Conservation (phyloP, 2,329 filamentous ascomycete species). For the Rutstroemia sydowiana region DNA sequence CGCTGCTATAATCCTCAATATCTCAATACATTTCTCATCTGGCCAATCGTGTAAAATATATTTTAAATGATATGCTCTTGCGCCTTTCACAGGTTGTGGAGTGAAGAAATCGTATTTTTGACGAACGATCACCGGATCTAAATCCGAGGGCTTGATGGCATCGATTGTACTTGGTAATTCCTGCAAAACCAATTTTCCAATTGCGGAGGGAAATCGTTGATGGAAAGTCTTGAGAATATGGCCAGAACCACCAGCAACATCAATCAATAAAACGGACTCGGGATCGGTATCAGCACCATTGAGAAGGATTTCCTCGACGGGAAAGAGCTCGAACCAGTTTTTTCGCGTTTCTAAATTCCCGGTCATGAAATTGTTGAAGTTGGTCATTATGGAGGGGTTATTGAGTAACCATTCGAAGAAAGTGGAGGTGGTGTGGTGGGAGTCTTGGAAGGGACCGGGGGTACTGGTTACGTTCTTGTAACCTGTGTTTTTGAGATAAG, state of each 20-base stretch:
- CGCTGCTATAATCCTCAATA: slow-evolving; percentile 25
- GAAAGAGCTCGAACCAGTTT: neutral
- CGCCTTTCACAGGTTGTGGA: slow-evolving; percentile 26
- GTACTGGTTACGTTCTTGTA: neutral
- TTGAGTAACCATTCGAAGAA: neutral
- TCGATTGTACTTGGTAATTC: slow-evolving; percentile 15
- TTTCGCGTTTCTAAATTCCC: neutral
- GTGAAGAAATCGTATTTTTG: slow-evolving; percentile 31
- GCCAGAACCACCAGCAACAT: slow-evolving; percentile 6
- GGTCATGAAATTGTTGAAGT: neutral
- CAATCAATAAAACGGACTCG: neutral
- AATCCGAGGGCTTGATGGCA: neutral
- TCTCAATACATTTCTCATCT: slow-evolving; percentile 25
- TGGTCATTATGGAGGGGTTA: neutral
- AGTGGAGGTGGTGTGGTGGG: neutral
- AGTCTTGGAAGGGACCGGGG: neutral
- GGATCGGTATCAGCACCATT: neutral
- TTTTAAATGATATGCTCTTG: slow-evolving; percentile 29
- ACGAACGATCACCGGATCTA: neutral
- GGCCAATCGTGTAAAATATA: slow-evolving; percentile 32
- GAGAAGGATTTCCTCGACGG: neutral
- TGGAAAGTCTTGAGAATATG: slow-evolving; percentile 12
- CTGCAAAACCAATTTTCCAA: slow-evolving; percentile 17
- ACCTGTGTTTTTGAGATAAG: neutral
- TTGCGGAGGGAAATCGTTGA: neutral